Evolutionary conservation across 2,329 filamentous ascomycete genomes (phyloP).

Genomic region (Fusarium hostae): DNA sequence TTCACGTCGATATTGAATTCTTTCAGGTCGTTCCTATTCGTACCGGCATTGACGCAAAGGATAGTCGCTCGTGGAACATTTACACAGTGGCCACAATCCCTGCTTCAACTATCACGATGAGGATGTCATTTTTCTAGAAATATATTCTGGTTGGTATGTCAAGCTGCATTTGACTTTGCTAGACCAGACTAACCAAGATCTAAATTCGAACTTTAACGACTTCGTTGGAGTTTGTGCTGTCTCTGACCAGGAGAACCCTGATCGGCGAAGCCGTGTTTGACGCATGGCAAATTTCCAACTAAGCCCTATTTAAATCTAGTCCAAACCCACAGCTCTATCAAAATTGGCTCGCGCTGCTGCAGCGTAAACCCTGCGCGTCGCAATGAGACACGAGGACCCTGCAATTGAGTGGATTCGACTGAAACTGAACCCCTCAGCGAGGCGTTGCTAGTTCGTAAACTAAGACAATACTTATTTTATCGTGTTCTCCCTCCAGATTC

Average conservation of each 20-base stretch:
- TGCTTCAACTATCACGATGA: not conserved
- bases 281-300: not conserved
- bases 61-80: rapidly evolving
- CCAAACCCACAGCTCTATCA: not conserved
- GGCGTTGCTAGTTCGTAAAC: not conserved
- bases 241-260: not conserved
- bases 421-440: not conserved
- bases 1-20: rapidly evolving
- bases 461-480: not conserved
- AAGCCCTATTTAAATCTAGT: not conserved
- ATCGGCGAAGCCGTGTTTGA: not conserved
- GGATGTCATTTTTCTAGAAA: rapidly evolving
- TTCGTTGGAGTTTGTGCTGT: not conserved
- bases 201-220: not conserved
- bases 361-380: not conserved
- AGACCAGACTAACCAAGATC: not conserved
- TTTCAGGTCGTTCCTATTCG: rapidly evolving
- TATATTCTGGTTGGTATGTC: too few relatives aligned
- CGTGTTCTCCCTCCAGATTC: not conserved
- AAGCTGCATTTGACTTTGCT: not conserved
- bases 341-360: not conserved
- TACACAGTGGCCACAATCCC: not conserved
- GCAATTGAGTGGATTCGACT: not conserved
- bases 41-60: not conserved
- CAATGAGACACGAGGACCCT: not conserved